phyloP scores from a whole-genome alignment of 805 yeast species.

The Metschnikowia corniflorae region DNA sequence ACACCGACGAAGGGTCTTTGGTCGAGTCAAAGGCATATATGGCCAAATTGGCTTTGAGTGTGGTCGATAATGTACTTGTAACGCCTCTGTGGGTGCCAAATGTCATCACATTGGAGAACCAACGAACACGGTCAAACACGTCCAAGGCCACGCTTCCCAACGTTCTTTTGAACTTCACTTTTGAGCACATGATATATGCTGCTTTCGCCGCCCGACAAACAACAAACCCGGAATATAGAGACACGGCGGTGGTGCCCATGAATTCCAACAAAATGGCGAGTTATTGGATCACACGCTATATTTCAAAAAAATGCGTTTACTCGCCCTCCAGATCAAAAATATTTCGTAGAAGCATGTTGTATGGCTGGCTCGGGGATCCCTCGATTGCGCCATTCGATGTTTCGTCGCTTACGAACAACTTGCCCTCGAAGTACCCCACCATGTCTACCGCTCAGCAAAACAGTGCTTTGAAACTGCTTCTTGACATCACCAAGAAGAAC shows the following conservation, averaged over 20 bases:
- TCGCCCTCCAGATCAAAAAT: conserved; percentile 13
- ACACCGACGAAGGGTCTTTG: conserved; percentile 6
- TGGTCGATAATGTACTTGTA: conserved; percentile 22
- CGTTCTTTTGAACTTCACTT: conserved; percentile 34
- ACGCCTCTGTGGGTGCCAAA: conserved; percentile 17
- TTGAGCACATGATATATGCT: conserved; percentile 37
- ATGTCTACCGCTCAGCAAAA: conserved; percentile 8
- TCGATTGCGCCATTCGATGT: conserved; percentile 12
- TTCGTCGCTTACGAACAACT: conserved; percentile 1
- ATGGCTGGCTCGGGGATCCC: conserved; percentile 15
- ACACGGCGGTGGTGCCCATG: conserved; percentile 31
- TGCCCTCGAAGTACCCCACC: conserved; percentile 6
- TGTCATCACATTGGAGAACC: conserved; percentile 36
- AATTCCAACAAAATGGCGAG: conserved; percentile 34
- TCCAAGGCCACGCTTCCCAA: conserved; percentile 36
- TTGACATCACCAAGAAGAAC: conserved; percentile 5
- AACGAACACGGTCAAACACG: conserved; percentile 35
- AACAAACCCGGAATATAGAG: conserved; percentile 8
- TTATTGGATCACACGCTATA: conserved; percentile 37
- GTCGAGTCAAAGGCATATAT: conserved; percentile 30
- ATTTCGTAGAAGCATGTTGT: conserved; percentile 10
- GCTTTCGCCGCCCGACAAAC: conserved; percentile 23
- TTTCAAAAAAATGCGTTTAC: conserved; percentile 15
- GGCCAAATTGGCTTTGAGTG: conserved; percentile 18
- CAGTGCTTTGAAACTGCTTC: conserved; percentile 6